Percentiles rank a stretch among this genome's conserved stretches.
Evolutionary conservation across 352 stramenopile species (phyloP).

Genomic region (Globisporangium spinosum): DNA sequence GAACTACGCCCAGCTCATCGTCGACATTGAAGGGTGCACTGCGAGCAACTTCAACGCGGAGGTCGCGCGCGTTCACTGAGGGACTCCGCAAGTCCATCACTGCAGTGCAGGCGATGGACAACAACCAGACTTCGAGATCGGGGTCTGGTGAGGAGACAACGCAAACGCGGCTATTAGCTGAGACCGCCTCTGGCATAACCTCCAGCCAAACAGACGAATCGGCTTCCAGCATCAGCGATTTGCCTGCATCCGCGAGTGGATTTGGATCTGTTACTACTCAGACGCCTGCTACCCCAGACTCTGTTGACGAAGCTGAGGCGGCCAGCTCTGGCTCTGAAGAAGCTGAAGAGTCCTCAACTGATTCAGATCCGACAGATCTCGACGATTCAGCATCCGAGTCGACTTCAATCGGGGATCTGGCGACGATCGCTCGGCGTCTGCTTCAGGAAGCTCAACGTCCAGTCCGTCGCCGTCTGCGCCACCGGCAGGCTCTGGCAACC

Average conservation of each 20-base stretch:
- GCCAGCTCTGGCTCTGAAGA: not conserved
- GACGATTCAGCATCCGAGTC: not conserved
- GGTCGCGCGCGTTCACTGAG: slow-evolving; percentile 27
- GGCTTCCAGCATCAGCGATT: not conserved
- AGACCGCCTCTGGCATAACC: not conserved
- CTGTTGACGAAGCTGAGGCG: not conserved
- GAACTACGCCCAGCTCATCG: slow-evolving; percentile 35
- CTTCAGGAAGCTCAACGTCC: not conserved
- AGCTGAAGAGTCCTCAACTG: not conserved
- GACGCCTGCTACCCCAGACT: not conserved
- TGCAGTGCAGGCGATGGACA: slow-evolving; percentile 11
- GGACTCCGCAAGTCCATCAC: slow-evolving; percentile 38
- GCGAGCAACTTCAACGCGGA: slow-evolving; percentile 40
- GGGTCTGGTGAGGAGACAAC: slow-evolving; percentile 1
- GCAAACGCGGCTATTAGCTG: not conserved
- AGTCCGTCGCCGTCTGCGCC: slow-evolving; percentile 2
- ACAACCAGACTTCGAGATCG: not conserved
- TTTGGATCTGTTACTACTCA: not conserved
- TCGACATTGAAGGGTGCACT: slow-evolving; percentile 47
- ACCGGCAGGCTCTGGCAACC: not conserved
- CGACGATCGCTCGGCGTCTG: not conserved
- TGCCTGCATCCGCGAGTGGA: not conserved
- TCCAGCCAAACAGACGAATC: not conserved
- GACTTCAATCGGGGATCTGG: not conserved
- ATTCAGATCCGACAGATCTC: not conserved